Conservation (phyloP, 169 alveolate genomes). For the Eimeria zaria region DNA sequence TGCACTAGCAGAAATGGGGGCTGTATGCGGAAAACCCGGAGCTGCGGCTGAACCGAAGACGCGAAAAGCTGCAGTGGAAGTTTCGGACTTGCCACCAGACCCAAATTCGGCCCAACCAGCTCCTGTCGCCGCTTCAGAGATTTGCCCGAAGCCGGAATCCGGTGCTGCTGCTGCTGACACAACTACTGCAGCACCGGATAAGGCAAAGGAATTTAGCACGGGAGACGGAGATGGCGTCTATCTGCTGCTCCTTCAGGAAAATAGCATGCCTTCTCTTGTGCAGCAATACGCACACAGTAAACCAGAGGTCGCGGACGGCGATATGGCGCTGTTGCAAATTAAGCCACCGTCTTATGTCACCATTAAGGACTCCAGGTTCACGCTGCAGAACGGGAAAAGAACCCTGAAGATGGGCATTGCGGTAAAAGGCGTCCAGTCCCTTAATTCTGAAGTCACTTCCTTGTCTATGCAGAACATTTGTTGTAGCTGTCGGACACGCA, state of each 20-base stretch:
- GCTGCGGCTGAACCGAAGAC: slow-evolving; percentile 60
- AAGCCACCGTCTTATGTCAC: slow-evolving; percentile 46
- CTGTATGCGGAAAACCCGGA: slow-evolving; percentile 37
- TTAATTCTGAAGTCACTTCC: not conserved
- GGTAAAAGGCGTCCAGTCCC: not conserved
- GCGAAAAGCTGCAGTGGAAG: slow-evolving; percentile 61
- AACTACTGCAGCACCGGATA: not conserved
- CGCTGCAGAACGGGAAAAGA: slow-evolving; percentile 50
- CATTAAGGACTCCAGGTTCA: slow-evolving; percentile 60
- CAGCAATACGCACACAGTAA: slow-evolving; percentile 53
- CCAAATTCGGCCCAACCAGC: not conserved
- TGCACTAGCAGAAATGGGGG: slow-evolving; percentile 52
- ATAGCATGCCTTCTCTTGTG: slow-evolving; percentile 48
- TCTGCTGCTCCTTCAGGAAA: slow-evolving; percentile 20
- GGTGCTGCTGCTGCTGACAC: not conserved
- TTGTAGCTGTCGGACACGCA: too few species aligned
- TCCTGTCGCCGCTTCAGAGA: not conserved
- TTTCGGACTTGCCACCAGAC: not conserved
- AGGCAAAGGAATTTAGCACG: slow-evolving; percentile 57
- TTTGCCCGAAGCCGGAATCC: not conserved
- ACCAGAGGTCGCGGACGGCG: slow-evolving; percentile 42
- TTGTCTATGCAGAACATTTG: too few species aligned
- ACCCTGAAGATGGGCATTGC: slow-evolving; percentile 47
- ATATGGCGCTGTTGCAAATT: slow-evolving; percentile 15
- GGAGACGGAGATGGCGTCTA: slow-evolving; percentile 78